A percentile compares a stretch with the other conserved stretches of the same genome.
Conservation (phyloP, 257 asterid species). For the Solanum dulcamara region DNA sequence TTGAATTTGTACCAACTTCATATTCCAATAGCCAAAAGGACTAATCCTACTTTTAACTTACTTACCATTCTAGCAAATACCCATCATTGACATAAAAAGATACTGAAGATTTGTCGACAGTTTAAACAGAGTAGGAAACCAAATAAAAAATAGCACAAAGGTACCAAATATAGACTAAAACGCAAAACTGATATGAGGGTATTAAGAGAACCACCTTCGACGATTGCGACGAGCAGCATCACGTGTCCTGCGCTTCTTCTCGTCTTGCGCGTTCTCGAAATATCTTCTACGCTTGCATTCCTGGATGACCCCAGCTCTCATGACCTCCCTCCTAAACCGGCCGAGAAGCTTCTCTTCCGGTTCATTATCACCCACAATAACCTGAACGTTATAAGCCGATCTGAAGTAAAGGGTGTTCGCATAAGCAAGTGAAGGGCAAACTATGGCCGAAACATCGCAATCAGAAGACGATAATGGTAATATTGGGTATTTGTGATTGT, state of each 20-base stretch:
- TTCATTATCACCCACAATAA: conserved; percentile 72
- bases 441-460: conserved; percentile 38
- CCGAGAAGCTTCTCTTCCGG: conserved; percentile 77
- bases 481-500: conserved; percentile 5
- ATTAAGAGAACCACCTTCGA: conserved; percentile 33
- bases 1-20: neutral
- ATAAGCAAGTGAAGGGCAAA: conserved; percentile 58
- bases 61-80: neutral
- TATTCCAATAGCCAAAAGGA: neutral
- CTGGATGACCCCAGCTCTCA: conserved; percentile 83
- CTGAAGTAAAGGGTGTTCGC: conserved; percentile 53
- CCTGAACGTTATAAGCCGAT: conserved; percentile 69
- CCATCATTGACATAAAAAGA: neutral
- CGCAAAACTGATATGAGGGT: neutral
- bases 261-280: conserved; percentile 73
- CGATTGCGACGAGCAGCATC: conserved; percentile 92
- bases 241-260: conserved; percentile 67
- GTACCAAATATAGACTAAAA: neutral
- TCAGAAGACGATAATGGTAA: neutral
- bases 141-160: neutral
- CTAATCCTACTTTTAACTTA: neutral
- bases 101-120: neutral
- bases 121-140: neutral
- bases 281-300: conserved; percentile 72
- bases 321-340: conserved; percentile 84